Evolutionary conservation across 495 filamentous ascomycete genomes (phyloP), one percentile per base, ranked within the genome.

Genomic region (Penicillium crystallinum): DNA sequence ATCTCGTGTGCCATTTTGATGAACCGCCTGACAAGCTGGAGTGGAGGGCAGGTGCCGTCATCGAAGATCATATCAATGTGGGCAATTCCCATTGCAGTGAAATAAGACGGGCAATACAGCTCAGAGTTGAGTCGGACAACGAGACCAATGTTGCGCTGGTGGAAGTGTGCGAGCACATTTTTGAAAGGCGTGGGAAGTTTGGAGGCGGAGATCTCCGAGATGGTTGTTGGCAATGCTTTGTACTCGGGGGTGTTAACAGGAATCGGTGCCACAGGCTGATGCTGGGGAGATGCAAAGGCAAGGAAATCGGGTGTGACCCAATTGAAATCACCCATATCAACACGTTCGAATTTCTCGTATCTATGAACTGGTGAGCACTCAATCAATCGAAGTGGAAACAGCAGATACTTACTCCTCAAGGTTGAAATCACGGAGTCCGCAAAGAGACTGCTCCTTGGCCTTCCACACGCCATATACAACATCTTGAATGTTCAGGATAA

Each of bases 31-130:
- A 99, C 93, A 18, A 91, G 82, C 11, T 81, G 80, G 15, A 99
- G 70, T 3, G 89, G 82, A 14, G 93, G 93, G 69, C 95, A 97
- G 6, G 93, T 99, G 21, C 93, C 93, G 62, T 99, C 93, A 58
- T 97, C 93, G 60, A 99, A 99, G 56, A 97, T 96, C 95, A 99
- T 97, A 65, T 99, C 91, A 18, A 97, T 76, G 65, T 99, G 93
- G 48, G 87, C 81, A 60, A 99, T 97, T 6, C 92, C 95, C 37
- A 99, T 79, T 0, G 90, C 89, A 27, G 90, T 93, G 61, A 99
- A 99, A 73, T 89, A 96, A 18, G 90, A 90, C 6, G 95, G 87
- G 5, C 88, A 91, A 74, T 99, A 99, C 8, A 99, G 83, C 58
- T 91, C 86, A 1, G 90, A 96, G 73, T 99, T 99, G 49, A 99